Percentiles rank a stretch among this genome's conserved stretches.
phyloP scores from a whole-genome alignment of 106 monocot species.

The Allium fistulosum region DNA sequence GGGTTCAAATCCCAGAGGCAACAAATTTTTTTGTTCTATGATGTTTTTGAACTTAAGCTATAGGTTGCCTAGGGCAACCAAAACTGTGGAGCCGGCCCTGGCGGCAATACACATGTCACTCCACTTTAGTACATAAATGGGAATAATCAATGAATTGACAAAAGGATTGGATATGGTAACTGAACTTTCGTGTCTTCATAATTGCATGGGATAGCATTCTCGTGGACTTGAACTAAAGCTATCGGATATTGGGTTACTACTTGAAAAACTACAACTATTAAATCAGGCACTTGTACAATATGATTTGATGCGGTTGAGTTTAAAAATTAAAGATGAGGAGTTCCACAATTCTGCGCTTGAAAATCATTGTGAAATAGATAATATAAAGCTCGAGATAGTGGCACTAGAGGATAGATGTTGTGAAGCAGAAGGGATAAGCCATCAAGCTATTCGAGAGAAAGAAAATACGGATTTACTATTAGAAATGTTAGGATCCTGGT shows the following conservation, averaged over 20 bases:
- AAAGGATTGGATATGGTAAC: too few species aligned
- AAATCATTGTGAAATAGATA: slow-evolving; percentile 82
- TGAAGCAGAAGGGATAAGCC: slow-evolving; percentile 45
- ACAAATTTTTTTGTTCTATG: too few species aligned
- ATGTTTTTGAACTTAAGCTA: too few species aligned
- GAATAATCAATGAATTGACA: too few species aligned
- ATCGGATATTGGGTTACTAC: slow-evolving; percentile 30
- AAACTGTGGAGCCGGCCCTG: too few species aligned
- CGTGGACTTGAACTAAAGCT: slow-evolving; percentile 60
- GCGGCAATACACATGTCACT: too few species aligned
- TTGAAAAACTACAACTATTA: slow-evolving; percentile 27
- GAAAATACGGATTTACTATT: slow-evolving; percentile 8
- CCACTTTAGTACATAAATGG: too few species aligned
- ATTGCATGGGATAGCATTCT: slow-evolving; percentile 43
- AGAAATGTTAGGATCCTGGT: slow-evolving; percentile 20
- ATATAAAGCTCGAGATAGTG: slow-evolving; percentile 65
- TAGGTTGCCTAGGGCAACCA: too few species aligned
- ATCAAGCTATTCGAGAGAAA: slow-evolving; percentile 35
- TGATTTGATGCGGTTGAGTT: slow-evolving; percentile 25
- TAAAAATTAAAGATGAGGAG: slow-evolving; percentile 44
- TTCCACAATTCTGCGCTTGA: slow-evolving; percentile 49
- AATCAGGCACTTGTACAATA: slow-evolving; percentile 34
- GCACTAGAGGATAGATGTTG: slow-evolving; percentile 50
- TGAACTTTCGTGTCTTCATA: too few species aligned
- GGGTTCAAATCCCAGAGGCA: too few species aligned